Base-by-base conservation (phyloP, 2,329 filamentous ascomycete genomes). In the Incumbomyces lentus region DNA sequence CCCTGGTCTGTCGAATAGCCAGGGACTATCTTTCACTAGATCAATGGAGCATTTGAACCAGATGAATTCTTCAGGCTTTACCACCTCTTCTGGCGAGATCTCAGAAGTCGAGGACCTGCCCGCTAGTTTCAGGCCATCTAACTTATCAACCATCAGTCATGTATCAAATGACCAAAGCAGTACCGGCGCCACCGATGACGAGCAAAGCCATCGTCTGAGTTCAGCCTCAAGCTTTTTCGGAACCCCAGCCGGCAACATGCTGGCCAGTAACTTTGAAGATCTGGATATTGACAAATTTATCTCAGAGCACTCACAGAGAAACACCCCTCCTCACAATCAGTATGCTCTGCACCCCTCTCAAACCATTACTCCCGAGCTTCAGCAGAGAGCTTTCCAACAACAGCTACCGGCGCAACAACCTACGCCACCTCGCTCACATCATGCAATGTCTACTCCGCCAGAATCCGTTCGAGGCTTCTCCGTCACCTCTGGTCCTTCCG, bases 11-110 rank as follows among this genome's bases (percentile, higher is more conserved):
- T 62, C 63, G 10, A 68, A 63, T 54, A 69, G 66, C 36, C 68
- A 70, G 42, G 61, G 67, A 12, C 66, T 66, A 13, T 71, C 68
- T 11, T 71, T 69, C 49, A 63, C 66, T 13, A 69, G 67, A 68
- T 68, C 52, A 67, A 71, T 52, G 65, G 67, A 55, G 64, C 42
- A 45, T 22, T 31, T 62, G 47, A 64, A 61, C 18, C 62, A 47
- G 13, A 22, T 66, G 43, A 61, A 62, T 18, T 60, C n/a, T 16
- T 45, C 64, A 22, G 61, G 65, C 7, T 58, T 68, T 1, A 67
- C 64, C 10, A 70, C 69, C 7, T 72, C 70, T 2, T 72, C 69
- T 4, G 69, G 68, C n/a, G 69, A 72, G 39, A 60, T 67, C 16
- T 72, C 70, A 2, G 70, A 73, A 52, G 61, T 65, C 11, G 70